Evolutionary conservation across 768 basidiomycete genomes (phyloP).

Genomic region (Mycena alexandri): DNA sequence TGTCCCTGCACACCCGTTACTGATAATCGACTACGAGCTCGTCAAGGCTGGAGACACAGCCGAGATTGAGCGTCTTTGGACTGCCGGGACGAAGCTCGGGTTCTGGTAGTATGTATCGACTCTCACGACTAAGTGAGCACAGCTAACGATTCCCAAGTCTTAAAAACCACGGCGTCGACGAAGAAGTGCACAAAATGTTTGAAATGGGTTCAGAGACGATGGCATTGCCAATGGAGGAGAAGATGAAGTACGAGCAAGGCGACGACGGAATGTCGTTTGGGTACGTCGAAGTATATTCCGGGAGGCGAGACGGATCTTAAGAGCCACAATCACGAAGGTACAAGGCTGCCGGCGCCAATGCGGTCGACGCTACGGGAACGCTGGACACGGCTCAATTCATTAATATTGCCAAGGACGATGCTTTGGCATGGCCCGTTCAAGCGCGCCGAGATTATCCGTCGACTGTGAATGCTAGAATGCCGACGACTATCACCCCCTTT

Average conservation of each 20-base stretch:
- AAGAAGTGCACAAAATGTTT: conserved; percentile 55
- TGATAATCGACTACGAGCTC: conserved; percentile 57
- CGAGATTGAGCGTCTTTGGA: conserved; percentile 57
- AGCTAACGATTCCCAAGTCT: conserved; percentile 42
- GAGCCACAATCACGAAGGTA: conserved; percentile 42
- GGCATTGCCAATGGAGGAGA: conserved; percentile 55
- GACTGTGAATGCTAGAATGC: conserved; percentile 55
- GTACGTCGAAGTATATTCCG: conserved; percentile 38
- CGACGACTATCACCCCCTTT: conserved; percentile 43
- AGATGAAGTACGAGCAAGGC: conserved; percentile 58
- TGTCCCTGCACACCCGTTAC: conserved; percentile 56
- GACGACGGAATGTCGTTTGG: conserved; percentile 56
- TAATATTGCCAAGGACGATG: conserved; percentile 63
- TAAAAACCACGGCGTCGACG: conserved; percentile 58
- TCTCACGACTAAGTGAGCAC: neutral
- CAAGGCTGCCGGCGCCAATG: conserved; percentile 60
- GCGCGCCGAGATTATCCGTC: conserved; percentile 59
- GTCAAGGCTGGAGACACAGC: conserved; percentile 47
- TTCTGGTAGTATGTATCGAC: conserved; percentile 61
- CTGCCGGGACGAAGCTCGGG: conserved; percentile 58
- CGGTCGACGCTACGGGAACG: conserved; percentile 58
- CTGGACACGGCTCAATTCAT: conserved; percentile 60
- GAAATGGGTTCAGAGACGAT: conserved; percentile 57
- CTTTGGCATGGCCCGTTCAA: conserved; percentile 56
- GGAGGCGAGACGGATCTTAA: neutral